phyloP scores from a whole-genome alignment of 371 early-diverging fungal species.

The Coemansia sp. region DNA sequence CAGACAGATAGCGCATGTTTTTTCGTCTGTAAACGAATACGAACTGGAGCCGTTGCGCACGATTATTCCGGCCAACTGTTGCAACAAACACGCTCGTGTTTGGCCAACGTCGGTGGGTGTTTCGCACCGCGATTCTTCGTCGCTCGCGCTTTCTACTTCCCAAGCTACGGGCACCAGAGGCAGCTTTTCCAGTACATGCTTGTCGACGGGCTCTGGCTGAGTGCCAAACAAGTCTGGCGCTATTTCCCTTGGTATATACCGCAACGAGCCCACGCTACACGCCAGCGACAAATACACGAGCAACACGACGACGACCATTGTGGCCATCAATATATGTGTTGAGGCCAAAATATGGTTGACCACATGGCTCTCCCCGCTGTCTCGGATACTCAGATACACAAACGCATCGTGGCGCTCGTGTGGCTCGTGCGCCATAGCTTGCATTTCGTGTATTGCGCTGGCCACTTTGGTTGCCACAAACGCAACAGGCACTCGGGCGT shows the following conservation, averaged over 20 bases:
- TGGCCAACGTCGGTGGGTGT: not conserved
- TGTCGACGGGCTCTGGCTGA: constrained; percentile 33
- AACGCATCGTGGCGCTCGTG: constrained; percentile 14
- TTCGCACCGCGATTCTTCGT: constrained; percentile 23
- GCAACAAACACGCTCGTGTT: constrained; percentile 14
- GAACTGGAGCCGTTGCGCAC: constrained; percentile 27
- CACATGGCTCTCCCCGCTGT: constrained; percentile 4
- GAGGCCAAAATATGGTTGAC: constrained; percentile 27
- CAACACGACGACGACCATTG: constrained; percentile 20
- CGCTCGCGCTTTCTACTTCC: constrained; percentile 9
- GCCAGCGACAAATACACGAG: constrained; percentile 26
- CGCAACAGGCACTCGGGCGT: constrained; percentile 29
- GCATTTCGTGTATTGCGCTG: constrained; percentile 23
- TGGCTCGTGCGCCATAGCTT: constrained; percentile 4
- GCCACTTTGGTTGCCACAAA: constrained; percentile 29
- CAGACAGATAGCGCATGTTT: constrained; percentile 76
- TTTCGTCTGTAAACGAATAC: constrained; percentile 47
- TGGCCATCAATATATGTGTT: constrained; percentile 28
- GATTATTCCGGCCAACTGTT: constrained; percentile 36
- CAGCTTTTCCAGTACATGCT: constrained; percentile 19
- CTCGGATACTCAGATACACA: constrained; percentile 23
- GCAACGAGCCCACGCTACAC: constrained; percentile 40
- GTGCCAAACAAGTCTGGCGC: constrained; percentile 30
- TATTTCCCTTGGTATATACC: constrained; percentile 36
- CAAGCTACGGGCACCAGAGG: constrained; percentile 35